A percentile compares a stretch with the other conserved stretches of the same genome.
Evolutionary conservation across 2,329 filamentous ascomycete genomes (phyloP).

Genomic region (Fusarium sp.): DNA sequence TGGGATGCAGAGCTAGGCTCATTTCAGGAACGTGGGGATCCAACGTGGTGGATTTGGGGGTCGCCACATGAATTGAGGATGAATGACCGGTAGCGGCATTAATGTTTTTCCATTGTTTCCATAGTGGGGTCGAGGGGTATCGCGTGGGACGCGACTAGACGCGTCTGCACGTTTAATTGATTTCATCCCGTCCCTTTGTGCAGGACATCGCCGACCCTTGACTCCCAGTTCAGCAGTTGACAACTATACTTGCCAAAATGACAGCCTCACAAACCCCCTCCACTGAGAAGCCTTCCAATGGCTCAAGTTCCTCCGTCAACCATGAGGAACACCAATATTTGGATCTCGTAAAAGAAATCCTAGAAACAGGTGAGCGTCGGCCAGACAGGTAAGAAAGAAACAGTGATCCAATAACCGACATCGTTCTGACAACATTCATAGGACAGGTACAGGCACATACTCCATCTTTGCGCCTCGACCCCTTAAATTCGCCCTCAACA

Average conservation of each 20-base stretch:
- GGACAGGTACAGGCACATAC: conserved; percentile 92
- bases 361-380: conserved; percentile 85
- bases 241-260: conserved; percentile 22
- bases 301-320: conserved; percentile 29
- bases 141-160: conserved; percentile 23
- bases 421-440: conserved; percentile 48
- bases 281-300: conserved; percentile 21
- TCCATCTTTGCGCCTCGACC: conserved; percentile 90
- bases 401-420: not conserved
- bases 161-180: conserved; percentile 35
- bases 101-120: not conserved
- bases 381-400: conserved; percentile 76
- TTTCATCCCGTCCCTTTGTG: not conserved
- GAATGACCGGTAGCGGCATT: conserved; percentile 4
- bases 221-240: not conserved
- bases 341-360: conserved; percentile 85
- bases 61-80: not conserved
- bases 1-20: conserved; percentile 8
- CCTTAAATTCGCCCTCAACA: conserved; percentile 86
- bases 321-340: conserved; percentile 98
- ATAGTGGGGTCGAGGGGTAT: conserved; percentile 14
- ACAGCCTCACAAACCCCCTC: conserved; percentile 26
- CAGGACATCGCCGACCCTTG: not conserved
- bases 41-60: not conserved
- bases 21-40: not conserved